A percentile compares a stretch with the other conserved stretches of the same genome.
Conservation (phyloP, 768 basidiomycete species). For the Dioszegia crocea region DNA sequence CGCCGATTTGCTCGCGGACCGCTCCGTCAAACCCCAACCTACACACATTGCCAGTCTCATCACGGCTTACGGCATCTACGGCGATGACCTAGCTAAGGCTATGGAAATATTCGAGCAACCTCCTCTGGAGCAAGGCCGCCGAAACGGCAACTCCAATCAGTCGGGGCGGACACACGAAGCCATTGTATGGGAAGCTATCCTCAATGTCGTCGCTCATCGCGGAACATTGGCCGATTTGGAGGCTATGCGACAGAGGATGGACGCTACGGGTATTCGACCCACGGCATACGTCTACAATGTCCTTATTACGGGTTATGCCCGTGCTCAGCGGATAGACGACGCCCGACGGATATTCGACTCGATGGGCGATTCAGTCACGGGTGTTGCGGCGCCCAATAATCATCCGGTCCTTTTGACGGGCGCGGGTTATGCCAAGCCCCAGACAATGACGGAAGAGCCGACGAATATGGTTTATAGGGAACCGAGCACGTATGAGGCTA, state of each 20-base stretch:
- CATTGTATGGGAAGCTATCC: slow-evolving; percentile 80
- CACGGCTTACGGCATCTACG: slow-evolving; percentile 77
- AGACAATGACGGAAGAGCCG: slow-evolving; percentile 45
- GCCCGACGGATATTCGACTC: slow-evolving; percentile 75
- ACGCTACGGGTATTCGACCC: slow-evolving; percentile 65
- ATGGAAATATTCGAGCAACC: slow-evolving; percentile 74
- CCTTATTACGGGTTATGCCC: slow-evolving; percentile 69
- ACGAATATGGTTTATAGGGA: slow-evolving; percentile 71
- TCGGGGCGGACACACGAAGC: slow-evolving; percentile 62
- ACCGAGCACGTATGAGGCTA: slow-evolving; percentile 68
- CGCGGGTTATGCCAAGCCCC: slow-evolving; percentile 47
- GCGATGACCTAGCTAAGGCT: slow-evolving; percentile 72
- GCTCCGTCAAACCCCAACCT: slow-evolving; percentile 56
- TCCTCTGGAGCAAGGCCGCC: too few relatives aligned
- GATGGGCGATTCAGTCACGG: slow-evolving; percentile 70
- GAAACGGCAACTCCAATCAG: too few relatives aligned
- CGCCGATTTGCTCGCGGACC: slow-evolving; percentile 56
- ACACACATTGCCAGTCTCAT: slow-evolving; percentile 80
- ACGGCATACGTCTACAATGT: slow-evolving; percentile 94
- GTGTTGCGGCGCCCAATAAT: slow-evolving; percentile 79
- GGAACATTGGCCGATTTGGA: slow-evolving; percentile 74
- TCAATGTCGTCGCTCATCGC: slow-evolving; percentile 77
- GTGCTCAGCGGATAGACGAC: slow-evolving; percentile 63
- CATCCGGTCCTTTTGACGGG: slow-evolving; percentile 65
- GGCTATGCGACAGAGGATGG: slow-evolving; percentile 63